phyloP scores from a whole-genome alignment of 1,284 basidiomycete genomes.

The Rhodotorula sp. region DNA sequence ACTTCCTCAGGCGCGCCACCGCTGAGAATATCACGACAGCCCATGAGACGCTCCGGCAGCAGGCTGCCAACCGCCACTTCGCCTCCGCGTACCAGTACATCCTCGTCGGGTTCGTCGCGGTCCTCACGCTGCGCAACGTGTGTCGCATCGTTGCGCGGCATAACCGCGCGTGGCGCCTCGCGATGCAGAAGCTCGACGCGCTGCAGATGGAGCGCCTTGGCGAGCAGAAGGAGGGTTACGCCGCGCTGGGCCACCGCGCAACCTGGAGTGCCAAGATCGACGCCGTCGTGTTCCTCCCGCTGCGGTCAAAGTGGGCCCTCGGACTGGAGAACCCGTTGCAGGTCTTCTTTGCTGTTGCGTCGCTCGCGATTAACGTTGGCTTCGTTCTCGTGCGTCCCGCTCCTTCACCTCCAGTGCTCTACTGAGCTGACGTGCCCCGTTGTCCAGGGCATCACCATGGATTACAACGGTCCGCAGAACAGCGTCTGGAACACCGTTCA shows the following conservation, averaged over 20 bases:
- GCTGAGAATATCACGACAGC: not conserved
- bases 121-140: slow-evolving; percentile 24
- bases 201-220: slow-evolving; percentile 23
- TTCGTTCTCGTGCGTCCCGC: slow-evolving; percentile 17
- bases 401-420: not conserved
- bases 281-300: slow-evolving; percentile 20
- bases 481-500: slow-evolving; percentile 25
- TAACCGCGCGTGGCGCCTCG: slow-evolving; percentile 22
- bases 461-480: slow-evolving; percentile 11
- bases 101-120: slow-evolving; percentile 23
- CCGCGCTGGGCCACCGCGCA: slow-evolving; percentile 13
- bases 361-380: slow-evolving; percentile 22
- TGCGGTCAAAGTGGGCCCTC: slow-evolving; percentile 27
- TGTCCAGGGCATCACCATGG: slow-evolving; percentile 8
- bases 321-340: slow-evolving; percentile 34
- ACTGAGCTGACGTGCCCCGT: not conserved
- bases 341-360: slow-evolving; percentile 21
- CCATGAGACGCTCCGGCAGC: slow-evolving; percentile 15
- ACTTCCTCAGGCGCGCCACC: slow-evolving; percentile 5
- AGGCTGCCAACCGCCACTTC: slow-evolving; percentile 18
- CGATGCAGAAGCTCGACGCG: slow-evolving; percentile 18
- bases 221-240: slow-evolving; percentile 5
- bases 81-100: slow-evolving; percentile 25
- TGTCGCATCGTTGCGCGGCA: slow-evolving; percentile 8
- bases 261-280: slow-evolving; percentile 16